phyloP scores from a whole-genome alignment of 2,329 filamentous ascomycete species.

The Tolypocladium pustulatum region DNA sequence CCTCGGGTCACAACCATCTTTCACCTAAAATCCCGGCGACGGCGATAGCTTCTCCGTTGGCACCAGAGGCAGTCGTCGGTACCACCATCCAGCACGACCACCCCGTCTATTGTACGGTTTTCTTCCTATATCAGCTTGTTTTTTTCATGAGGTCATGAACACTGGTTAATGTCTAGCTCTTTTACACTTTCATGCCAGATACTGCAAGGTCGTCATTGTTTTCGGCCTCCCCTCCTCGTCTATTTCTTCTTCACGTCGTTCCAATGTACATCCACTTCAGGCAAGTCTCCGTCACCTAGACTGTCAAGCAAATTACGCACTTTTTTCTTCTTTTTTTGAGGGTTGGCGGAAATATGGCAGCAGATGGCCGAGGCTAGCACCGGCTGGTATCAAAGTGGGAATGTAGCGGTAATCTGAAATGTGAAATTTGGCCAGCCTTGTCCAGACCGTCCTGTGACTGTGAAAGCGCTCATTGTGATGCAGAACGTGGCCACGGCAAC shows the following conservation, averaged over 20 bases:
- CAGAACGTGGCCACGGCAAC: background rate
- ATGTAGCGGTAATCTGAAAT: background rate
- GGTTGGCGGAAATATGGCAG: background rate
- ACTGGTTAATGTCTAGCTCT: constrained; percentile 21
- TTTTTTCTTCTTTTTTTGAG: constrained; percentile 1
- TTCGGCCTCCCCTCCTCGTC: constrained; percentile 4
- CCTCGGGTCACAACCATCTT: background rate
- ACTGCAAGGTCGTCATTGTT: constrained; percentile 3
- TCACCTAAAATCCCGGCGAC: background rate
- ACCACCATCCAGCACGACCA: constrained; percentile 5
- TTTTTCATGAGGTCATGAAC: constrained; percentile 23
- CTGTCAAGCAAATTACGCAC: constrained; percentile 6
- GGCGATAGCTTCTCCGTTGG: background rate
- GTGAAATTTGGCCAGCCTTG: background rate
- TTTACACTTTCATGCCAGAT: constrained; percentile 4
- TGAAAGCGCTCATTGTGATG: background rate
- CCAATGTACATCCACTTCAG: constrained; percentile 20
- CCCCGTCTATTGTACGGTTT: constrained; percentile 1
- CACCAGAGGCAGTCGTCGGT: background rate
- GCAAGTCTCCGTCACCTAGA: constrained; percentile 16
- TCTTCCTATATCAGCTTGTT: constrained; percentile 9
- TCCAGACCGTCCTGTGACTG: background rate
- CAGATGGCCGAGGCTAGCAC: background rate
- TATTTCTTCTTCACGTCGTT: constrained; percentile 6
- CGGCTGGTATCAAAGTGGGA: background rate